Base-by-base conservation (phyloP, 768 basidiomycete genomes). In the Russula earlei region DNA sequence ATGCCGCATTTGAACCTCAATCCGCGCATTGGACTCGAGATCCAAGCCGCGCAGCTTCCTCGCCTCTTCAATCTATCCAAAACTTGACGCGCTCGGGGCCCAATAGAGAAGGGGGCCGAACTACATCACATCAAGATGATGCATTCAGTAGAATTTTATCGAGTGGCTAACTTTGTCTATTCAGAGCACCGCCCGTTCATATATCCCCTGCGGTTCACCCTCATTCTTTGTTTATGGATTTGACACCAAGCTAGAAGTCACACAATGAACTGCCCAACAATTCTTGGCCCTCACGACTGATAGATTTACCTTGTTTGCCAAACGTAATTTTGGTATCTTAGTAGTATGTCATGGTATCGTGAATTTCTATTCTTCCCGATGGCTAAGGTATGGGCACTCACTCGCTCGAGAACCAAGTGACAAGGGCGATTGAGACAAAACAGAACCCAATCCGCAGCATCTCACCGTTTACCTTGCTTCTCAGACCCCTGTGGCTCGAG, bases 31-130 rank as follows among this genome's bases (percentile, higher is more conserved):
- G 17, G 37, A 38, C 29, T 38, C 9, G 15, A 22, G 36, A 17
- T 20, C 38, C 20, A 8, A 20, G 15, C 29, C 37, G 54, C 46
- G 17, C 22, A 11, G 34, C 27, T 40, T 22, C 20, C 29, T 38
- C 6, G 29, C n/a, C 40, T 42, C 40, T 48, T 54, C 48, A 54
- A 55, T 55, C 40, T 55, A 55, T 42, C 54, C 38, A 55, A 55
- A n/a, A 55, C 22, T 17, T 47, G 54, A 55, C 34, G 7, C 12
- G 31, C 31, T 42, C 45, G 41, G 31, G 46, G 19, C 34, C 31
- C 31, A 48, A 49, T 48, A 41, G 22, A 48, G 27, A 27, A 36
- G 27, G 47, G 20, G 15, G 15, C 36, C 27, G 19, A 47, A 20
- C 33, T n/a, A 24, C 31, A 17, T 52, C 42, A 36, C 31, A 15